Base-by-base conservation (phyloP, 1,139 yeast genomes). In the Nakaseomyces bracarensis region DNA sequence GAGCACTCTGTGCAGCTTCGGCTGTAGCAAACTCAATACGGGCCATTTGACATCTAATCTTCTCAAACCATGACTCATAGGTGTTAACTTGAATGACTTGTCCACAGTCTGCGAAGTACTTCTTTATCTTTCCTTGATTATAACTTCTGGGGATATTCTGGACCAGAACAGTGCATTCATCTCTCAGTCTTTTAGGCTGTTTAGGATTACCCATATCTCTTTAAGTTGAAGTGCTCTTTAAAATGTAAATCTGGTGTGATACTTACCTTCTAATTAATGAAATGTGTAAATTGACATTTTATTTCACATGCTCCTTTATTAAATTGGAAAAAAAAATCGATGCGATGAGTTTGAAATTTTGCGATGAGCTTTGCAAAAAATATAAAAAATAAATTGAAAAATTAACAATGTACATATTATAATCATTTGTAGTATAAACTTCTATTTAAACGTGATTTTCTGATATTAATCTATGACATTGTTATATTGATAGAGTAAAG, bases 81-180 rank as follows among this genome's bases (percentile, higher is more conserved):
- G 68, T 43, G 7, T 58, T 61, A 11, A 69, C 51, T 6, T 68
- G 61, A 5, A 59, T 50, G 1, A 79, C 63, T 2, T 65, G 66
- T 1, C 93, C 94, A 61, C 91, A 83, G 29, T 76, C 83, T 18
- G 60, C 46, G 57, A 85, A 82, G 43, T 75, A 69, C 1, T 51
- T 50, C 2, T 50, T 45, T 1, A 83, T 39, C 4, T 66, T 54
- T 16, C 42, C 42, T 33, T 53, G 52, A 41, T 61, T 61, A 28
- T 52, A 55, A 40, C 55, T 59, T 37, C 52, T 54, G 2, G 66
- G 66, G n/a, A 61, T 46, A 38, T 60, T 57, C 10, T 46, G 45
- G 4, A 57, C 61, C 15, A 61, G 15, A 0, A 57, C 58, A 11
- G 63, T 56, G 7, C 55, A 50, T 7, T 43, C 25, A 44, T 59